A percentile compares a stretch with the other conserved stretches of the same genome.
Evolutionary conservation across 2,329 filamentous ascomycete genomes (phyloP).

Genomic region (Alternaria ventricosa): DNA sequence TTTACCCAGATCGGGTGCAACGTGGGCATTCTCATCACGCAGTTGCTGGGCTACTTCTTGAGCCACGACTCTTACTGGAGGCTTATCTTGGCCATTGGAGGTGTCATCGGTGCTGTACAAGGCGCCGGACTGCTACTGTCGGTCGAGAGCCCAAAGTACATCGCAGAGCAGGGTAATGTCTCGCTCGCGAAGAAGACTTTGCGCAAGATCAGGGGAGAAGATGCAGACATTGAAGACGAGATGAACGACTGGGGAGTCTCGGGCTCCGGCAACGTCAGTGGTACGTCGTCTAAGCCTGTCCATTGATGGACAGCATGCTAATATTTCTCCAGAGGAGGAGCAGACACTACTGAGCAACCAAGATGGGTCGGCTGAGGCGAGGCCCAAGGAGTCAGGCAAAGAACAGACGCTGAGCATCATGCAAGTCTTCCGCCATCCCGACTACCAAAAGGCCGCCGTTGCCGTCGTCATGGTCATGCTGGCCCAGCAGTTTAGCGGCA

Average conservation of each 20-base stretch:
- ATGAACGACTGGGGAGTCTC: slow-evolving; percentile 58
- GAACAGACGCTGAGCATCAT: slow-evolving; percentile 53
- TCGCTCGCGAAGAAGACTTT: slow-evolving; percentile 70
- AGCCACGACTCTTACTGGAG: slow-evolving; percentile 83
- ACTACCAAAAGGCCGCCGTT: slow-evolving; percentile 80
- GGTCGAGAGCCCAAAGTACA: slow-evolving; percentile 87
- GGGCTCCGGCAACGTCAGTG: slow-evolving; percentile 34
- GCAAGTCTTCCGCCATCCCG: slow-evolving; percentile 68
- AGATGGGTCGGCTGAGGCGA: slow-evolving; percentile 32
- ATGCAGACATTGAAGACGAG: slow-evolving; percentile 75
- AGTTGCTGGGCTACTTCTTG: slow-evolving; percentile 85
- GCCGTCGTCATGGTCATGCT: slow-evolving; percentile 93
- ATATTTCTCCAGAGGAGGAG: slow-evolving; percentile 63
- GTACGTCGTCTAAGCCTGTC: slow-evolving; percentile 17
- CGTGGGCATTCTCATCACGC: slow-evolving; percentile 82
- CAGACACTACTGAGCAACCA: slow-evolving; percentile 68
- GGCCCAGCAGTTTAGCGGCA: slow-evolving; percentile 86
- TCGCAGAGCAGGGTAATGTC: slow-evolving; percentile 70
- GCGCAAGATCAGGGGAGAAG: slow-evolving; percentile 75
- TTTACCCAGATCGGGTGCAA: slow-evolving; percentile 96
- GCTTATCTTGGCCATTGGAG: slow-evolving; percentile 77
- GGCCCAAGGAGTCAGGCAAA: slow-evolving; percentile 33
- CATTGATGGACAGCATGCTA: slow-evolving; percentile 8
- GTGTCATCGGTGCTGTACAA: slow-evolving; percentile 71
- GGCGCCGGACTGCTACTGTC: slow-evolving; percentile 70